Base-by-base conservation (phyloP, 2,329 filamentous ascomycete species). In the Verticillium zaregamsianum region DNA sequence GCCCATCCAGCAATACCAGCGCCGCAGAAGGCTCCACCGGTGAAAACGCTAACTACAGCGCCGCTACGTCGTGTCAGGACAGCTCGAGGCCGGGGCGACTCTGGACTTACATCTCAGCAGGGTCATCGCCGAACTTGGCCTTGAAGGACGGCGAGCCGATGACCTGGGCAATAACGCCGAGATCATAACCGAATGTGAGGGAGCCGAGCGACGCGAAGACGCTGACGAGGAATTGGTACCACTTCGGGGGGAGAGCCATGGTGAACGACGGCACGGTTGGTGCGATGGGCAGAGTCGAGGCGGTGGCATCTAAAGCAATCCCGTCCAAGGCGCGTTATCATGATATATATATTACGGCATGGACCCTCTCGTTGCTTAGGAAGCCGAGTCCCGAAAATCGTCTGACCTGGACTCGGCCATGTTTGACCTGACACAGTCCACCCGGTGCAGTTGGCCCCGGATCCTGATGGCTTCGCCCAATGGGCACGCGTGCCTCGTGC, bases 1-100 rank as follows among this genome's bases (percentile, higher is more conserved):
- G 77, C 68, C 1, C 84, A 81, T 63, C 90, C 91, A 40, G 87
- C 90, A 39, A 86, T 76, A 37, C 78, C 77, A 32, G 89, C 86
- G 11, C 90, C 90, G 65, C 90, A 83, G 75, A 92, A 92, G 23
- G 90, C 90, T 20, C 83, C 83, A 49, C 90, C 89, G 0, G 91
- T 94, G 73, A 94, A 93, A 63, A 93, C 82, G 1, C 89, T 90
- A 23, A 49, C 76, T 67, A 32, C 45, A 14, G 45, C 45, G 45
- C 45, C 45, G 45, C 45, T 49, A 14, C 3, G 11, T 12, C 8
- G 9, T 49, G 20, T 49, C 20, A 49, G 20, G 11, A 49, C n/a
- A n/a, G 45, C 8, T 7, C n/a, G 45, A 49, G 45, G 23, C 11
- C 9, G 11, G 45, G 17, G n/a, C 45, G 45, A 49, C n/a, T 9